Evolutionary conservation across 352 stramenopile genomes (phyloP).

Genomic region (Phytophthora quininea): DNA sequence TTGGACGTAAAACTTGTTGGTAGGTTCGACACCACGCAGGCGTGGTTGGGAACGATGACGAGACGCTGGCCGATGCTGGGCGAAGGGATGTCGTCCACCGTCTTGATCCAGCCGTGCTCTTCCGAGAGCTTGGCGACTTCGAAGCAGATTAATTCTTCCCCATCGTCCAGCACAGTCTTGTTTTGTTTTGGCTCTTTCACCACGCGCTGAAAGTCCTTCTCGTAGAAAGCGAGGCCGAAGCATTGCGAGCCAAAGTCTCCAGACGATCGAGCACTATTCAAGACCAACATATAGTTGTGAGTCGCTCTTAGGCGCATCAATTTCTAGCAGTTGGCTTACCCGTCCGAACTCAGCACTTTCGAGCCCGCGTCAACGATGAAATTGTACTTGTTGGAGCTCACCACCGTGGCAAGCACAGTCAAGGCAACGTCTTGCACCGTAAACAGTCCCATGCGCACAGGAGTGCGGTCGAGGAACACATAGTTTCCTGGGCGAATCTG

Average conservation of each 20-base stretch:
- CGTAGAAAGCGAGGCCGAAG: slow-evolving; percentile 71
- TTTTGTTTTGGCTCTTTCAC: slow-evolving; percentile 55
- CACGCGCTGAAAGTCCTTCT: slow-evolving; percentile 69
- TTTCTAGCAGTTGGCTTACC: slow-evolving; percentile 28
- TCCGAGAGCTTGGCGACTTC: slow-evolving; percentile 75
- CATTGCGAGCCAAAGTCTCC: slow-evolving; percentile 56
- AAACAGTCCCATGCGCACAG: slow-evolving; percentile 67
- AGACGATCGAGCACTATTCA: slow-evolving; percentile 29
- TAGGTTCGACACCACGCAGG: slow-evolving; percentile 76
- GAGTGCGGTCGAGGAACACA: slow-evolving; percentile 77
- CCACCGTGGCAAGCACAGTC: slow-evolving; percentile 62
- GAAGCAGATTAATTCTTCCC: slow-evolving; percentile 57
- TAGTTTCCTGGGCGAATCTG: slow-evolving; percentile 79
- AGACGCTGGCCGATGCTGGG: slow-evolving; percentile 62
- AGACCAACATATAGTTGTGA: not conserved
- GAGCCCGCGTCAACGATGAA: slow-evolving; percentile 79
- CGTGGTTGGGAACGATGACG: slow-evolving; percentile 72
- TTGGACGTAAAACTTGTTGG: slow-evolving; percentile 65
- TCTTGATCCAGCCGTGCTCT: slow-evolving; percentile 75
- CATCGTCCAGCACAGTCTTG: slow-evolving; percentile 37
- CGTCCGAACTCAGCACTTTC: slow-evolving; percentile 73
- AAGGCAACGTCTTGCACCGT: slow-evolving; percentile 67
- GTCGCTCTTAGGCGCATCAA: slow-evolving; percentile 1
- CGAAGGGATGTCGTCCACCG: slow-evolving; percentile 51
- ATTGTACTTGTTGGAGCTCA: slow-evolving; percentile 76